Conservation (phyloP, 352 stramenopile species). For the Pythium utonaiense region DNA sequence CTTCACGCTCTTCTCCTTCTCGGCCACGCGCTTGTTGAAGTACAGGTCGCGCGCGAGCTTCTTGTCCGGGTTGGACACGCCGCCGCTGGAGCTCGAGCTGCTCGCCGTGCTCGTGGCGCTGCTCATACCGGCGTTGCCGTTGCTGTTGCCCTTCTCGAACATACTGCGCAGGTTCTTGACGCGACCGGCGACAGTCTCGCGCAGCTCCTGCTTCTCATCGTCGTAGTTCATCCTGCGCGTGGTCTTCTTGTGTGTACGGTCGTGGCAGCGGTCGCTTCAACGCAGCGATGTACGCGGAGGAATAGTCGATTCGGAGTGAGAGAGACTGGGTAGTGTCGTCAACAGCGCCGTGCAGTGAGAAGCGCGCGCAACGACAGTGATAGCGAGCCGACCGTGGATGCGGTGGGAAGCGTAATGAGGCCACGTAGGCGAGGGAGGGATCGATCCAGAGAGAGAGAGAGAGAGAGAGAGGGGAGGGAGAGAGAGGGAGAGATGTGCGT, state of each 20-base stretch:
- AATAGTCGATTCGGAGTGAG: too few species aligned
- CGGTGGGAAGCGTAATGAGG: constrained; percentile 1
- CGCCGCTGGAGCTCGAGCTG: constrained; percentile 10
- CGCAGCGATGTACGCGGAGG: not conserved
- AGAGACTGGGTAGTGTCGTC: not conserved
- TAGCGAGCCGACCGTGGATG: not conserved
- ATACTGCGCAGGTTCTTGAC: constrained; percentile 60
- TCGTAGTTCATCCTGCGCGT: constrained; percentile 18
- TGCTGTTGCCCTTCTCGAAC: constrained; percentile 37
- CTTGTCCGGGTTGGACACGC: constrained; percentile 18
- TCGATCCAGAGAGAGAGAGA: not conserved
- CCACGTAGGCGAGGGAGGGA: not conserved
- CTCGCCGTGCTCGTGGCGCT: constrained; percentile 11
- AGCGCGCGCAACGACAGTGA: not conserved
- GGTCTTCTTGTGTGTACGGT: too few species aligned
- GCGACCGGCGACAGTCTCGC: constrained; percentile 40
- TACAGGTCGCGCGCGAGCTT: constrained; percentile 21
- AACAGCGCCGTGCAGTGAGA: not conserved
- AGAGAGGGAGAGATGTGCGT: not conserved
- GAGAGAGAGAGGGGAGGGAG: not conserved
- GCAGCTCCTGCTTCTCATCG: constrained; percentile 46
- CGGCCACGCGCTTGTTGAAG: constrained; percentile 20
- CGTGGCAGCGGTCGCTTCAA: too few species aligned
- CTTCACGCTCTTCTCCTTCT: constrained; percentile 19
- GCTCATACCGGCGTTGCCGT: constrained; percentile 7